phyloP scores from a whole-genome alignment of 2,329 filamentous ascomycete species.

The Aureobasidium sp. region DNA sequence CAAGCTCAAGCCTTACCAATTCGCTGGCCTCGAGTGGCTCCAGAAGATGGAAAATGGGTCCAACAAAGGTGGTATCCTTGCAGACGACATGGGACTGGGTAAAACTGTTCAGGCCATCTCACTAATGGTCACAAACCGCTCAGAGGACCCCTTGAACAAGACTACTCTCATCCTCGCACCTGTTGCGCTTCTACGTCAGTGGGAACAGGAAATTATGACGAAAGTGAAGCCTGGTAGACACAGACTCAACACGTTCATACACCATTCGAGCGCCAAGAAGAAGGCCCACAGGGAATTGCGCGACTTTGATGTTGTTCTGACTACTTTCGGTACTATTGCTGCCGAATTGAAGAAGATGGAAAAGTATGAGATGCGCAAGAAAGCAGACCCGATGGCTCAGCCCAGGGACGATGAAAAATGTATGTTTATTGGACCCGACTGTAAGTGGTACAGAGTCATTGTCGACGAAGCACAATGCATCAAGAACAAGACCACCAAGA shows the following conservation, averaged over 20 bases:
- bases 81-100: conserved; percentile 76
- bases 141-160: conserved; percentile 51
- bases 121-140: conserved; percentile 63
- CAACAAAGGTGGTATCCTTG: conserved; percentile 69
- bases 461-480: conserved; percentile 76
- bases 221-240: conserved; percentile 55
- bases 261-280: conserved; percentile 57
- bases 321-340: conserved; percentile 67
- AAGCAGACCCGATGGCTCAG: conserved; percentile 35
- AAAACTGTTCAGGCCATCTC: conserved; percentile 80
- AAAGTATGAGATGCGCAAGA: conserved; percentile 44
- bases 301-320: conserved; percentile 66
- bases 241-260: conserved; percentile 58
- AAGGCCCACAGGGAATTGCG: conserved; percentile 55
- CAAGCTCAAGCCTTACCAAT: conserved; percentile 73
- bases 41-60: conserved; percentile 63
- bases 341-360: conserved; percentile 59
- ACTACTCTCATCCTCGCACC: conserved; percentile 81
- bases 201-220: conserved; percentile 69
- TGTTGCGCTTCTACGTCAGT: conserved; percentile 73
- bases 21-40: conserved; percentile 70
- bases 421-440: conserved; percentile 44
- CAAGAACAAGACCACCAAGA: conserved; percentile 63
- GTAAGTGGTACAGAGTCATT: conserved; percentile 60
- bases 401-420: conserved; percentile 29